These are phyloP conservation scores for Xerocomellus dryophilus DNA, from an alignment of 768 basidiomycete genomes.

Conservation along the genomic window DNA sequence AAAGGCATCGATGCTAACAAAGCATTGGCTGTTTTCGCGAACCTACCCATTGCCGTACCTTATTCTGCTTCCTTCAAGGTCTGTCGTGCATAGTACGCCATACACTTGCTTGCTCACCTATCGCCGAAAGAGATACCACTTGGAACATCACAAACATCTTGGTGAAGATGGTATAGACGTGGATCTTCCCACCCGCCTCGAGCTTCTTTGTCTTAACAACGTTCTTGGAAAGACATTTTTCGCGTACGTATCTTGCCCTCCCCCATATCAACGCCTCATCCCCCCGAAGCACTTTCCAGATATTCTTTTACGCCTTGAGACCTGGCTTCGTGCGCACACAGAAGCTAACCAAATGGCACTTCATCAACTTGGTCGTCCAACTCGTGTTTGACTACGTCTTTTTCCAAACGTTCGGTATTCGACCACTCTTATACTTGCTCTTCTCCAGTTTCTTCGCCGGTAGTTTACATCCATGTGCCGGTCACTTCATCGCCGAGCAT, in stretches of 20 bases:
- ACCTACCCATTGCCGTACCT: slow-evolving; percentile 91
- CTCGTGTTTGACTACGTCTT: slow-evolving; percentile 71
- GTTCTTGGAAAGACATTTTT: slow-evolving; percentile 98
- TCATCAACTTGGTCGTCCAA: slow-evolving; percentile 69
- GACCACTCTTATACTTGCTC: slow-evolving; percentile 75
- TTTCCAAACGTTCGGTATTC: slow-evolving; percentile 43
- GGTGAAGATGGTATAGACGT: slow-evolving; percentile 97
- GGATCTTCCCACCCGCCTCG: slow-evolving; percentile 85
- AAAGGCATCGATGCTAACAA: slow-evolving; percentile 80
- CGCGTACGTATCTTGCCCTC: slow-evolving; percentile 52
- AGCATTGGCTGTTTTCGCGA: slow-evolving; percentile 83
- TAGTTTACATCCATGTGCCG: slow-evolving; percentile 91
- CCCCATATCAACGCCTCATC: slow-evolving; percentile 5
- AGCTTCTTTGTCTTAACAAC: slow-evolving; percentile 85
- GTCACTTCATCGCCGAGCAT: slow-evolving; percentile 97
- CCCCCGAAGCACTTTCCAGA: slow-evolving; percentile 84
- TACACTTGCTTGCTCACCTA: slow-evolving; percentile 1
- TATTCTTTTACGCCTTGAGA: slow-evolving; percentile 95
- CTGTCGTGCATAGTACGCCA: slow-evolving; percentile 2
- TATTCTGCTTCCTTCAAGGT: slow-evolving; percentile 97
- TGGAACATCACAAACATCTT: slow-evolving; percentile 94
- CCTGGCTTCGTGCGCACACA: slow-evolving; percentile 91
- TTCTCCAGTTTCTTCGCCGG: slow-evolving; percentile 95
- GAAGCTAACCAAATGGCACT: slow-evolving; percentile 78
- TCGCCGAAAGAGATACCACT: slow-evolving; percentile 70